phyloP scores from a whole-genome alignment of 2,329 filamentous ascomycete genomes.

The Nemania abortiva region DNA sequence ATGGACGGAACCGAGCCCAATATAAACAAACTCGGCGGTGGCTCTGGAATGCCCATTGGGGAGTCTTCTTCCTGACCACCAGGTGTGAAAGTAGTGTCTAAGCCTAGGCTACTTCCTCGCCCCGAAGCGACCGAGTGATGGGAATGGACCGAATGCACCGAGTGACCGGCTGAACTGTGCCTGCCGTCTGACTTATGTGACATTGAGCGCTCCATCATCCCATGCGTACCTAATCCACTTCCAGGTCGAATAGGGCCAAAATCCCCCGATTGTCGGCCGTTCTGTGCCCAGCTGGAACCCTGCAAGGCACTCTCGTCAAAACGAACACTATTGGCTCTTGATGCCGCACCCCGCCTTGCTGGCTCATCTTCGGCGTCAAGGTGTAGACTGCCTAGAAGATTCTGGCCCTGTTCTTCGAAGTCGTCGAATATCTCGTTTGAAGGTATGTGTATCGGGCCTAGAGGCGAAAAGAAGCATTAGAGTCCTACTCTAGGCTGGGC shows the following conservation, averaged over 20 bases:
- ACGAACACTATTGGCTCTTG: slow-evolving; percentile 94
- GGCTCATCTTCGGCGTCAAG: slow-evolving; percentile 90
- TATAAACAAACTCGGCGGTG: slow-evolving; percentile 86
- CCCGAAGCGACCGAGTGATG: slow-evolving; percentile 80
- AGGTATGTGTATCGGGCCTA: slow-evolving; percentile 83
- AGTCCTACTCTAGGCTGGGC: neutral
- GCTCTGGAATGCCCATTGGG: slow-evolving; percentile 76
- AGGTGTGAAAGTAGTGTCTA: slow-evolving; percentile 78
- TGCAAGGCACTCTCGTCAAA: slow-evolving; percentile 97
- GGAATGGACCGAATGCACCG: slow-evolving; percentile 72
- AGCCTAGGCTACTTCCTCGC: slow-evolving; percentile 87
- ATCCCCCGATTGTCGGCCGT: slow-evolving; percentile 84
- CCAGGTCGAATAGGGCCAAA: slow-evolving; percentile 81
- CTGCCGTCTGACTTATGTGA: slow-evolving; percentile 97
- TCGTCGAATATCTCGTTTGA: slow-evolving; percentile 88
- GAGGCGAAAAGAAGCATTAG: slow-evolving; percentile 12
- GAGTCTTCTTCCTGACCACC: slow-evolving; percentile 74
- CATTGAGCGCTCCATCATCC: slow-evolving; percentile 88
- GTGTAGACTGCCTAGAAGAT: slow-evolving; percentile 82
- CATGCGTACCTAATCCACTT: slow-evolving; percentile 81
- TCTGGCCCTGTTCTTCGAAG: slow-evolving; percentile 88
- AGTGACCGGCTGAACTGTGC: slow-evolving; percentile 92
- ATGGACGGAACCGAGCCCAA: slow-evolving; percentile 92
- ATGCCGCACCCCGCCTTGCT: slow-evolving; percentile 85
- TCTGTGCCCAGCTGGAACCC: slow-evolving; percentile 85